Evolutionary conservation across 1,284 basidiomycete species (phyloP).

Genomic region (Pseudozyma tsukubaensis): DNA sequence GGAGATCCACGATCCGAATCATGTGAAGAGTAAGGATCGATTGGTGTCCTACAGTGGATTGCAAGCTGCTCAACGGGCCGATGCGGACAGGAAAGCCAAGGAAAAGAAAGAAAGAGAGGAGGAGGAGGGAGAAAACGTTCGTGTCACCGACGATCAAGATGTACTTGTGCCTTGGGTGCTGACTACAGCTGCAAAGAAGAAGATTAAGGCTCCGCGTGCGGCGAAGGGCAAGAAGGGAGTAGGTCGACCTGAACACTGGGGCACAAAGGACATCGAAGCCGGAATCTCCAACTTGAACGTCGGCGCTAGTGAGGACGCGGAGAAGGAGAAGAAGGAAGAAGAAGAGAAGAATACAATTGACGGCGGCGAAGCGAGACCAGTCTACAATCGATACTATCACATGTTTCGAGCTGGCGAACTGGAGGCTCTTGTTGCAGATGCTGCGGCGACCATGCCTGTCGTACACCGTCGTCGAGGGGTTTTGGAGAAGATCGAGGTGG

Average conservation of each 20-base stretch:
- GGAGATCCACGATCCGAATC: slow-evolving; percentile 36
- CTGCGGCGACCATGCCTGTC: slow-evolving; percentile 31
- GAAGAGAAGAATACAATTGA: background rate
- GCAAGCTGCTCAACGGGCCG: slow-evolving; percentile 4
- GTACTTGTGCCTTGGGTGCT: slow-evolving; percentile 67
- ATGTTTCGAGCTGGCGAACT: slow-evolving; percentile 63
- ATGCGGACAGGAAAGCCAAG: slow-evolving; percentile 7
- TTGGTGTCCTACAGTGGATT: slow-evolving; percentile 39
- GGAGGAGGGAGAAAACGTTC: background rate
- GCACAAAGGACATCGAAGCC: slow-evolving; percentile 19
- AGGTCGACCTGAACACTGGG: slow-evolving; percentile 12
- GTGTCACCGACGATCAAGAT: slow-evolving; percentile 52
- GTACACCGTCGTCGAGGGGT: slow-evolving; percentile 5
- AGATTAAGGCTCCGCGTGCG: background rate
- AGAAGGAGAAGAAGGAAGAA: background rate
- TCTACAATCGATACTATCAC: slow-evolving; percentile 67
- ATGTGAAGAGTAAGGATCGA: slow-evolving; percentile 27
- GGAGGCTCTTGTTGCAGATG: slow-evolving; percentile 60
- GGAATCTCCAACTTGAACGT: slow-evolving; percentile 9
- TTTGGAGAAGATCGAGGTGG: slow-evolving; percentile 19
- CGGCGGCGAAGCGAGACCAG: slow-evolving; percentile 15
- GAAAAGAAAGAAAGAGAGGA: background rate
- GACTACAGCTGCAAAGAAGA: slow-evolving; percentile 28
- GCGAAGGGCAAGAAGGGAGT: slow-evolving; percentile 5
- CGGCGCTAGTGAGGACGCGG: background rate